phyloP scores from a whole-genome alignment of 208 protist species.

The Wallacemonas rigidus region DNA sequence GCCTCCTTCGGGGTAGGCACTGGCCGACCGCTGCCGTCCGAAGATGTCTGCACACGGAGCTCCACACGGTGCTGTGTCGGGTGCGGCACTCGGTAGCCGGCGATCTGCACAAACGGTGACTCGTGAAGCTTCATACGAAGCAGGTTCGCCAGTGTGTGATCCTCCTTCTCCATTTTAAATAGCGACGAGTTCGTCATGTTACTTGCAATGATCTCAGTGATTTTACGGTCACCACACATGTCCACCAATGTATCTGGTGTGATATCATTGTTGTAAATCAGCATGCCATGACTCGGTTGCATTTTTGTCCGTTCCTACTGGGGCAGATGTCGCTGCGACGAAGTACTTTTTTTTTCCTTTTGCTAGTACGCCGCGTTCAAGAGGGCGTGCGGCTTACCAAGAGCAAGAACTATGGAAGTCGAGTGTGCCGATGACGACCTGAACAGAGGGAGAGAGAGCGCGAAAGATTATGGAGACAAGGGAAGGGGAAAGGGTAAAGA shows the following conservation, averaged over 20 bases:
- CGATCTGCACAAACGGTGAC: conserved; percentile 76
- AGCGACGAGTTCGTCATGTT: conserved; percentile 86
- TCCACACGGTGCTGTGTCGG: conserved; percentile 90
- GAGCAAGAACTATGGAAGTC: too few relatives aligned
- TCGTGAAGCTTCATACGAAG: conserved; percentile 90
- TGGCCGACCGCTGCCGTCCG: conserved; percentile 41
- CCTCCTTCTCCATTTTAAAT: conserved; percentile 90
- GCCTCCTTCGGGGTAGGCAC: conserved; percentile 84
- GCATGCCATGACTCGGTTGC: conserved; percentile 87
- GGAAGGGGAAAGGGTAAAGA: too few relatives aligned
- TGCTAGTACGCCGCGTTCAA: too few relatives aligned
- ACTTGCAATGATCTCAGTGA: conserved; percentile 75
- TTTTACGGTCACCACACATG: conserved; percentile 81
- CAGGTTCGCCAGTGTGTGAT: conserved; percentile 89
- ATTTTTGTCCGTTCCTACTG: conserved; percentile 22
- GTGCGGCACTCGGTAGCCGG: conserved; percentile 89
- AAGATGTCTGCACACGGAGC: conserved; percentile 83
- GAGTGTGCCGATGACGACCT: too few relatives aligned
- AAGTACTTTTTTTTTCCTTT: too few relatives aligned
- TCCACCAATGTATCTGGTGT: conserved; percentile 86
- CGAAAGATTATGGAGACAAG: too few relatives aligned
- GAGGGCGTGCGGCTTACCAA: too few relatives aligned
- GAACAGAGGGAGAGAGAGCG: too few relatives aligned
- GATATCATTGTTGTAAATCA: conserved; percentile 92
- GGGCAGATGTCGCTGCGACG: too few relatives aligned